Percentiles rank a stretch among this genome's conserved stretches.
These are phyloP conservation scores for Ustilago loliicola DNA, from an alignment of 1,284 basidiomycete genomes.

Conservation along the genomic window DNA sequence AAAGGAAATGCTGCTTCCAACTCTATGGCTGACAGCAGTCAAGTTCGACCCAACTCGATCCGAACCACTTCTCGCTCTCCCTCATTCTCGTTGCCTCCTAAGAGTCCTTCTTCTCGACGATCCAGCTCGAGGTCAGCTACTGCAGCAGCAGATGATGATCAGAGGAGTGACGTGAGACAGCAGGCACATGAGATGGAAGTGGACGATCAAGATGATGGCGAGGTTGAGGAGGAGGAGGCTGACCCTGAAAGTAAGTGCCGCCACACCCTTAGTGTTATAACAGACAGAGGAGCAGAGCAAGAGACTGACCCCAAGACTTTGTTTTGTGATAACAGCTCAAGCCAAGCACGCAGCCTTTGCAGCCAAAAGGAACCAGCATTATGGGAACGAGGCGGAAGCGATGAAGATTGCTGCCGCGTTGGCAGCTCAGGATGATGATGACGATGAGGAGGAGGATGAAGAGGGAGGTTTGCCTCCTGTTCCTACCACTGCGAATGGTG, in stretches of 20 bases:
- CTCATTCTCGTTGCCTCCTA: slow-evolving; percentile 59
- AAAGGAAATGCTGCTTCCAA: background rate
- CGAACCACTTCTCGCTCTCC: slow-evolving; percentile 47
- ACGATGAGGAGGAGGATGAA: slow-evolving; percentile 59
- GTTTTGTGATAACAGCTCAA: slow-evolving; percentile 22
- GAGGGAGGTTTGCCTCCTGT: slow-evolving; percentile 33
- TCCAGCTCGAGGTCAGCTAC: slow-evolving; percentile 56
- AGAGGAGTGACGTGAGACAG: slow-evolving; percentile 52
- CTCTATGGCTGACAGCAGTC: background rate
- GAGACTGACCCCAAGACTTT: slow-evolving; percentile 1
- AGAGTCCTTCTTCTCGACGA: slow-evolving; percentile 52
- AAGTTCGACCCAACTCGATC: slow-evolving; percentile 19
- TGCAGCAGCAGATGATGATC: slow-evolving; percentile 39
- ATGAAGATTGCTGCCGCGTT: slow-evolving; percentile 64
- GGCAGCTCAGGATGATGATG: slow-evolving; percentile 63
- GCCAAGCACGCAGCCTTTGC: slow-evolving; percentile 66
- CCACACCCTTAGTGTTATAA: background rate
- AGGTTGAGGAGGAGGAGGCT: slow-evolving; percentile 57
- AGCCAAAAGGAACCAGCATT: slow-evolving; percentile 67
- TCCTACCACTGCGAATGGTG: slow-evolving; percentile 27
- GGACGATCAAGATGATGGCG: slow-evolving; percentile 42
- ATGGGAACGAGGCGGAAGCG: slow-evolving; percentile 69
- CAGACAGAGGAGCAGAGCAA: background rate
- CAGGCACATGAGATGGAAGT: slow-evolving; percentile 52
- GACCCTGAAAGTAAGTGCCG: slow-evolving; percentile 57